These are phyloP conservation scores for Phanerochaete carnosa DNA, from an alignment of 768 basidiomycete genomes.

Conservation along the genomic window DNA sequence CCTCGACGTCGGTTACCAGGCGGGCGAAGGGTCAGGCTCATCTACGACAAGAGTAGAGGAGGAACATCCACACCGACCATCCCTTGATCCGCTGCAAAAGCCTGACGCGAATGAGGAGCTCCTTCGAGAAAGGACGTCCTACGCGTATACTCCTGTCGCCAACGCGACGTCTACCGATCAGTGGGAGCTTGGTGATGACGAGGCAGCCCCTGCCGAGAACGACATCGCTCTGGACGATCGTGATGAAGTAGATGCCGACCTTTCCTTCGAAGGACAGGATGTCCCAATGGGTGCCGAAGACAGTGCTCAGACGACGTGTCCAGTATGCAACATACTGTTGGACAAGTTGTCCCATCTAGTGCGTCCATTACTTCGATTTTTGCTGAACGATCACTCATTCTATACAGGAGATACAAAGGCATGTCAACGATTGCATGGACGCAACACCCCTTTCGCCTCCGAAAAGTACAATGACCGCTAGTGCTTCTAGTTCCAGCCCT, in stretches of 20 bases:
- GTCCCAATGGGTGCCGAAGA: conserved; percentile 1
- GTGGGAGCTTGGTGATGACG: conserved; percentile 78
- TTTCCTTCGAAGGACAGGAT: conserved; percentile 19
- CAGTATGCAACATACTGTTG: conserved; percentile 28
- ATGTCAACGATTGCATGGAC: conserved; percentile 60
- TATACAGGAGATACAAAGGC: conserved; percentile 44
- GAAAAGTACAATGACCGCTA: conserved; percentile 4
- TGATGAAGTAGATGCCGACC: conserved; percentile 25
- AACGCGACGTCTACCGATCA: conserved; percentile 26
- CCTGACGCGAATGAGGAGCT: neutral
- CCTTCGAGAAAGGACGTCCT: neutral
- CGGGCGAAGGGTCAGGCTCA: neutral
- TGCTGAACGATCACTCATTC: conserved; percentile 2
- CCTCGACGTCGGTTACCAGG: neutral
- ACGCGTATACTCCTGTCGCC: neutral
- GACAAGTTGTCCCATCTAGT: conserved; percentile 26
- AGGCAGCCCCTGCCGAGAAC: conserved; percentile 37
- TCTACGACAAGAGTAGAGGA: neutral
- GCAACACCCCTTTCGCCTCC: conserved; percentile 10
- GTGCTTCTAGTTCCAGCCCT: neutral
- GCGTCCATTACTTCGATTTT: conserved; percentile 10
- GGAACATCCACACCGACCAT: neutral
- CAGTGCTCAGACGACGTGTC: conserved; percentile 22
- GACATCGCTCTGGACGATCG: conserved; percentile 24
- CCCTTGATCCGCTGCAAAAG: neutral